Evolutionary conservation across 495 filamentous ascomycete genomes (phyloP).

Genomic region (Aspergillus wentii): DNA sequence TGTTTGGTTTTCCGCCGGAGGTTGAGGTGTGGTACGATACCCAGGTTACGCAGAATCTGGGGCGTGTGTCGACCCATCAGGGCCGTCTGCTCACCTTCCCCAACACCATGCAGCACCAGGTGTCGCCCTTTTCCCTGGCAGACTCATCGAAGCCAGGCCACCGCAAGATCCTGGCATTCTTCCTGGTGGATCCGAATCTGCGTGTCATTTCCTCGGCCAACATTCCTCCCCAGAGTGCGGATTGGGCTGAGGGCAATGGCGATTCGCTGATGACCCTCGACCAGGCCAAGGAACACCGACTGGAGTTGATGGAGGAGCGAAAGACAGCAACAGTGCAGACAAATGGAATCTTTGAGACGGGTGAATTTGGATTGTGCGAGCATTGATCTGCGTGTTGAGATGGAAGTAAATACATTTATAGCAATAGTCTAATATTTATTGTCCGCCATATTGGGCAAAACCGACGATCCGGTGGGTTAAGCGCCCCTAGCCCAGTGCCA

Average conservation of each 20-base stretch:
- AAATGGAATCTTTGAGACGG: too few relatives aligned
- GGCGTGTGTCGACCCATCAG: conserved; percentile 21
- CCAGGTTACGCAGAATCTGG: conserved; percentile 29
- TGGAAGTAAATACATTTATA: too few relatives aligned
- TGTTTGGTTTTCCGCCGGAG: too few relatives aligned
- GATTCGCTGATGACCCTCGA: conserved; percentile 2
- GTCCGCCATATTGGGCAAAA: too few relatives aligned
- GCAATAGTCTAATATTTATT: too few relatives aligned
- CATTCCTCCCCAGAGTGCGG: conserved; percentile 48
- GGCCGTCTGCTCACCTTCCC: conserved; percentile 31
- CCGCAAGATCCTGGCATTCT: conserved; percentile 51
- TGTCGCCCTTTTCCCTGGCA: conserved; percentile 40
- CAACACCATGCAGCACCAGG: conserved; percentile 45
- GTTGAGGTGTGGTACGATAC: background rate
- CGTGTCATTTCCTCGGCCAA: conserved; percentile 50
- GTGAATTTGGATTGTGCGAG: too few relatives aligned
- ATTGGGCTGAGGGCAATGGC: conserved; percentile 36
- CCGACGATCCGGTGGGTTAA: too few relatives aligned
- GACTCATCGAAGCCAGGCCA: conserved; percentile 50
- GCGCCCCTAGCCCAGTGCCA: too few relatives aligned
- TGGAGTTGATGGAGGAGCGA: too few relatives aligned
- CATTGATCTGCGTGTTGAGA: too few relatives aligned
- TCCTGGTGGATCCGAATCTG: conserved; percentile 50
- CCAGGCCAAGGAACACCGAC: too few relatives aligned
- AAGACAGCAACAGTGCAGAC: too few relatives aligned